Conservation (phyloP, 2,329 filamentous ascomycete genomes). For the Dendrostoma leiphaemia region DNA sequence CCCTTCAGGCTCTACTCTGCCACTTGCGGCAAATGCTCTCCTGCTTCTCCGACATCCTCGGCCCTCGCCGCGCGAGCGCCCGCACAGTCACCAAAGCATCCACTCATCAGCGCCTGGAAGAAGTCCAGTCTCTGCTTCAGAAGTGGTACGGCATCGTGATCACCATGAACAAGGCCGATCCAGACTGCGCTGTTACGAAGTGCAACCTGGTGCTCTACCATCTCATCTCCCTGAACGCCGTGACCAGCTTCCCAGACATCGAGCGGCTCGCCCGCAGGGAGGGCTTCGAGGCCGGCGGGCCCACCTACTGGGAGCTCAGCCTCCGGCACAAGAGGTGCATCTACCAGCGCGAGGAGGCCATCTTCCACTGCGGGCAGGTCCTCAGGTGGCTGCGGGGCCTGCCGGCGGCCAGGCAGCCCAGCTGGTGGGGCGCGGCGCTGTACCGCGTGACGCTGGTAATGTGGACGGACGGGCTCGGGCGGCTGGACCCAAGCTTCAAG, state of each 20-base stretch:
- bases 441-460: constrained; percentile 65
- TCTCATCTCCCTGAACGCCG: constrained; percentile 66
- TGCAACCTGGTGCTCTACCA: constrained; percentile 70
- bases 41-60: constrained; percentile 59
- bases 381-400: constrained; percentile 60
- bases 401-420: constrained; percentile 58
- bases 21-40: constrained; percentile 64
- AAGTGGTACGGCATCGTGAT: constrained; percentile 68
- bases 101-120: constrained; percentile 59
- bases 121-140: constrained; percentile 62
- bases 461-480: constrained; percentile 59
- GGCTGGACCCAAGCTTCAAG: constrained; percentile 42
- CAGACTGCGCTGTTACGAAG: constrained; percentile 57
- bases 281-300: constrained; percentile 43
- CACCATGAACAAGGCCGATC: constrained; percentile 52
- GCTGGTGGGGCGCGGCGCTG: constrained; percentile 69
- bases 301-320: constrained; percentile 50
- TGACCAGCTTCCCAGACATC: constrained; percentile 66
- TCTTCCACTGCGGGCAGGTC: constrained; percentile 68
- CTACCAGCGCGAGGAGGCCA: constrained; percentile 59
- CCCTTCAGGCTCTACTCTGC: constrained; percentile 63
- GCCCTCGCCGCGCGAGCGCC: constrained; percentile 36
- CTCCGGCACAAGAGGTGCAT: constrained; percentile 63
- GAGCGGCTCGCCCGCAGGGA: constrained; percentile 65
- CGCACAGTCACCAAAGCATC: constrained; percentile 57